phyloP scores from a whole-genome alignment of 2,329 filamentous ascomycete genomes.

The Aspergillus sojae region DNA sequence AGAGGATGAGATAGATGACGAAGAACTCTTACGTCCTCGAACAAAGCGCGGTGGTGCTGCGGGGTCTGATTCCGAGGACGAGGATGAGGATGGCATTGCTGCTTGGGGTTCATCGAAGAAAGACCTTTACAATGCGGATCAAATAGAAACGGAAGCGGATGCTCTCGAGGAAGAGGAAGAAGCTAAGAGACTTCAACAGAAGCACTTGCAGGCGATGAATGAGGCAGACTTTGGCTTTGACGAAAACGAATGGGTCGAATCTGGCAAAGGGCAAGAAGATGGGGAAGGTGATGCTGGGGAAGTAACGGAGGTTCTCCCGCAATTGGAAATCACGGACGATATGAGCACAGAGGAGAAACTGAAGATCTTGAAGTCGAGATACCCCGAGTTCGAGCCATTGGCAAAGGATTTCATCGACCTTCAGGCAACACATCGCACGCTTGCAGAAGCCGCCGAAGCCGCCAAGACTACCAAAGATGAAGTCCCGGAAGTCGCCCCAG shows the following conservation, averaged over 20 bases:
- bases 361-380: constrained; percentile 75
- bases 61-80: constrained; percentile 36
- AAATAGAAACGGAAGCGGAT: constrained; percentile 68
- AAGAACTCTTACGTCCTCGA: constrained; percentile 20
- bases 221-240: constrained; percentile 94
- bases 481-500: constrained; percentile 49
- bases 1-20: constrained; percentile 37
- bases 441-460: constrained; percentile 61
- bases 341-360: constrained; percentile 75
- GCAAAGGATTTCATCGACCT: constrained; percentile 77
- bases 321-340: constrained; percentile 76
- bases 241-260: constrained; percentile 77
- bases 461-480: constrained; percentile 50
- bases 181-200: constrained; percentile 83
- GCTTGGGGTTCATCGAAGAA: constrained; percentile 87
- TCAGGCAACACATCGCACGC: constrained; percentile 61
- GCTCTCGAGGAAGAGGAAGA: constrained; percentile 92
- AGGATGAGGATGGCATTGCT: constrained; percentile 58
- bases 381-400: constrained; percentile 89
- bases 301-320: constrained; percentile 85
- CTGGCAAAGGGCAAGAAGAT: constrained; percentile 49
- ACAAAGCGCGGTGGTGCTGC: constrained; percentile 23
- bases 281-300: constrained; percentile 56
- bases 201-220: constrained; percentile 84
- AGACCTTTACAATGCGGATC: constrained; percentile 91